These are phyloP conservation scores for Trichosporon sp. DNA, from an alignment of 1,284 basidiomycete genomes.

Conservation along the genomic window DNA sequence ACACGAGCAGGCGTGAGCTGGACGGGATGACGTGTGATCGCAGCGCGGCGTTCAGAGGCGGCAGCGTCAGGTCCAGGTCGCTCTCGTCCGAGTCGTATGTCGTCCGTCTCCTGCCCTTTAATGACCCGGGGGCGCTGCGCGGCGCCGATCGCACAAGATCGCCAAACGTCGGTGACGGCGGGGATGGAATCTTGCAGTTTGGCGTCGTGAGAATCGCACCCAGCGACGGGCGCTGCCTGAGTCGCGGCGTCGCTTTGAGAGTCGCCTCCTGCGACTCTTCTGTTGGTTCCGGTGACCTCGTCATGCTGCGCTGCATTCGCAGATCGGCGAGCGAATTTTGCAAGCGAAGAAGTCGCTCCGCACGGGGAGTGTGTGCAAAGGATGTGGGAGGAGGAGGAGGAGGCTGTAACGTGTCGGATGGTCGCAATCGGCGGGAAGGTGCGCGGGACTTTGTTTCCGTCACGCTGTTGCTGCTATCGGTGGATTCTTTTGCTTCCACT, in stretches of 20 bases:
- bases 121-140: conserved; percentile 1
- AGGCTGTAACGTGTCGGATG: background rate
- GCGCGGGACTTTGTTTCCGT: background rate
- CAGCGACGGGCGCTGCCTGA: background rate
- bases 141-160: conserved; percentile 11
- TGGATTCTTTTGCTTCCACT: background rate
- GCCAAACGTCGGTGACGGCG: conserved; percentile 15
- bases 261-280: background rate
- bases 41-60: conserved; percentile 29
- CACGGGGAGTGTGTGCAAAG: conserved; percentile 9
- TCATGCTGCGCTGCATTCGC: conserved; percentile 15
- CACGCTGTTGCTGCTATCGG: background rate
- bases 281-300: background rate
- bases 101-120: background rate
- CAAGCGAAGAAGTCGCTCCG: conserved; percentile 16
- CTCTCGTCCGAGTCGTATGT: conserved; percentile 25
- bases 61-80: conserved; percentile 32
- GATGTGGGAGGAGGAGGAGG: background rate
- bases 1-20: conserved; percentile 16
- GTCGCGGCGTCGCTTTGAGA: background rate
- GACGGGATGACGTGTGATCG: conserved; percentile 29
- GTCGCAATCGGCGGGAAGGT: background rate
- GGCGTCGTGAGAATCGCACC: background rate
- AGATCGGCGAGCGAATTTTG: conserved; percentile 19
- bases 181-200: background rate